Percentiles rank a stretch among this genome's conserved stretches.
Conservation (phyloP, 2,329 filamentous ascomycete genomes). For the Aspergillus proliferans region DNA sequence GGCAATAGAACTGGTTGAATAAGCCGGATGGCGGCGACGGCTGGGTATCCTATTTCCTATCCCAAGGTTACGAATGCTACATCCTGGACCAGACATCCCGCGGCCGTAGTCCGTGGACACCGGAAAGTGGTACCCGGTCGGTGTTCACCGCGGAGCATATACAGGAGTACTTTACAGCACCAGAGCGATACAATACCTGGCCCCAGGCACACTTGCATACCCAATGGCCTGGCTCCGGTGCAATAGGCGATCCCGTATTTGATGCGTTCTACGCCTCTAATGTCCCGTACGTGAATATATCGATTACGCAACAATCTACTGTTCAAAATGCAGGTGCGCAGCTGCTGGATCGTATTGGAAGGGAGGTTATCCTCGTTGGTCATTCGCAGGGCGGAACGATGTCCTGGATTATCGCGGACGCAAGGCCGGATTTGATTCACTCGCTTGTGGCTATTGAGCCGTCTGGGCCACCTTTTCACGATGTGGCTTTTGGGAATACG, state of each 20-base stretch:
- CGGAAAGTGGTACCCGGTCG: constrained; percentile 12
- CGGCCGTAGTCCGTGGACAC: constrained; percentile 25
- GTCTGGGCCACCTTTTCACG: constrained; percentile 40
- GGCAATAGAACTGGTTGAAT: constrained; percentile 37
- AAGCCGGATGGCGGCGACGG: constrained; percentile 44
- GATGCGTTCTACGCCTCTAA: constrained; percentile 20
- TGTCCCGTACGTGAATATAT: constrained; percentile 12
- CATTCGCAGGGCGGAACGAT: constrained; percentile 47
- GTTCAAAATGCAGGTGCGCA: constrained; percentile 13
- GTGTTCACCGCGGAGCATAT: constrained; percentile 19
- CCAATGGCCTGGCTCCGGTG: constrained; percentile 34
- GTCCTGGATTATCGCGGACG: constrained; percentile 47
- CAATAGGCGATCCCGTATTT: constrained; percentile 24
- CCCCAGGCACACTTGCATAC: constrained; percentile 34
- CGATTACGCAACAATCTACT: constrained; percentile 10
- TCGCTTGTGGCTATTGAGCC: constrained; percentile 50
- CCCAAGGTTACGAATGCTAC: constrained; percentile 43
- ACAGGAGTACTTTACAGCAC: constrained; percentile 27
- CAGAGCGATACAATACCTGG: constrained; percentile 23
- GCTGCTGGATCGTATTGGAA: constrained; percentile 19
- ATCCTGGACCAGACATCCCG: constrained; percentile 37
- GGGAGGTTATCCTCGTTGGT: constrained; percentile 29
- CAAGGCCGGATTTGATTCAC: constrained; percentile 42
- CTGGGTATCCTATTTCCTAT: constrained; percentile 45
- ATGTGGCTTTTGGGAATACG: constrained; percentile 8